Evolutionary conservation across 495 filamentous ascomycete species (phyloP).

Genomic region (Entonaema liquescens): DNA sequence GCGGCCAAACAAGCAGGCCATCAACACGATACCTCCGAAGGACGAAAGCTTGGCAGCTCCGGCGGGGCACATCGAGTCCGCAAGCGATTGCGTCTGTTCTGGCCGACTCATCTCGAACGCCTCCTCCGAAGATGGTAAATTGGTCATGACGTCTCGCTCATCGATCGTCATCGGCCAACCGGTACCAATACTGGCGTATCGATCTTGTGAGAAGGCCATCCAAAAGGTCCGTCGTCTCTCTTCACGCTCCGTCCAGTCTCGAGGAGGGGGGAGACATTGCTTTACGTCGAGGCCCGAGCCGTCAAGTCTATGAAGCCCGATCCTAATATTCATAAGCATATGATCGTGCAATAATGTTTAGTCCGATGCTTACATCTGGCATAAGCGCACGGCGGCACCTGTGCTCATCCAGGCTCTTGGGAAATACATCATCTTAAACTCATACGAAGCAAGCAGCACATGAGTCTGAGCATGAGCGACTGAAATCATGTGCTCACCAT

Average conservation of each 20-base stretch:
- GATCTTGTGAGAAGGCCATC: slow-evolving; percentile 88
- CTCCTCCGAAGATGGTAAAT: slow-evolving; percentile 84
- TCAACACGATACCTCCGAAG: slow-evolving; percentile 81
- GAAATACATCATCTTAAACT: slow-evolving; percentile 98
- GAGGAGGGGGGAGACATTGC: slow-evolving; percentile 82
- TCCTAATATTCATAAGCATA: slow-evolving; percentile 52
- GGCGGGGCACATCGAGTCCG: slow-evolving; percentile 74
- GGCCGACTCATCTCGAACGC: slow-evolving; percentile 84
- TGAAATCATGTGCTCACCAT: slow-evolving; percentile 86
- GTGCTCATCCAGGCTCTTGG: slow-evolving; percentile 94
- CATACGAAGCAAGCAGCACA: slow-evolving; percentile 79
- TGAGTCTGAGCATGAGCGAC: slow-evolving; percentile 85
- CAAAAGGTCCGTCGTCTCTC: slow-evolving; percentile 93
- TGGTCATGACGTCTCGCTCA: slow-evolving; percentile 89
- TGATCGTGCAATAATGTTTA: not conserved
- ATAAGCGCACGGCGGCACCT: slow-evolving; percentile 77
- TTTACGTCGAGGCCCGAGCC: slow-evolving; percentile 90
- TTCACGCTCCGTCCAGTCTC: slow-evolving; percentile 93
- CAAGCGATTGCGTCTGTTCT: slow-evolving; percentile 71
- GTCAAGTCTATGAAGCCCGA: slow-evolving; percentile 90
- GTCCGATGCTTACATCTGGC: slow-evolving; percentile 69
- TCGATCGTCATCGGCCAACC: slow-evolving; percentile 97
- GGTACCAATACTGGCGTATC: slow-evolving; percentile 95
- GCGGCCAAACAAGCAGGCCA: slow-evolving; percentile 91
- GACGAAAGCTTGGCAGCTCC: slow-evolving; percentile 76